phyloP scores from a whole-genome alignment of 106 monocot species.

The Hemerocallis citrina region DNA sequence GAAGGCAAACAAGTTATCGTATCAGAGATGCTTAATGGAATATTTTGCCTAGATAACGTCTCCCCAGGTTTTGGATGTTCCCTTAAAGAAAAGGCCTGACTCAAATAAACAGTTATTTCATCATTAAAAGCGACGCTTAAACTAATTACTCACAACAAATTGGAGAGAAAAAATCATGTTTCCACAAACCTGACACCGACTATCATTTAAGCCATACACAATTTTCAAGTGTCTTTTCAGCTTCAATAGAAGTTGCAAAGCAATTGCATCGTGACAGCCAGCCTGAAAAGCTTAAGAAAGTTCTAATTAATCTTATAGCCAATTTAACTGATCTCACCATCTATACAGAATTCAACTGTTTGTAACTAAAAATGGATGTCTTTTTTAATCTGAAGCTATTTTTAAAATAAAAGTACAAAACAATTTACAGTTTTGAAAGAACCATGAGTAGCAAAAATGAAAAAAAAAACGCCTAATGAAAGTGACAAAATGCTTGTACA shows the following conservation, averaged over 20 bases:
- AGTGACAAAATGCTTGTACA: neutral
- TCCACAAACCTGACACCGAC: slow-evolving; percentile 72
- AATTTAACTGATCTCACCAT: too few species aligned
- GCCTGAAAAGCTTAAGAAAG: slow-evolving; percentile 32
- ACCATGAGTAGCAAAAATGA: too few species aligned
- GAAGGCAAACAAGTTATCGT: slow-evolving; percentile 32
- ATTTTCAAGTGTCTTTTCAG: slow-evolving; percentile 90
- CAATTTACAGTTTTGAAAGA: too few species aligned
- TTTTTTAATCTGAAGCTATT: too few species aligned
- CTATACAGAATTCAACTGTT: too few species aligned
- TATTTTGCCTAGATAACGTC: slow-evolving; percentile 65
- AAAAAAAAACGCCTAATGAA: neutral
- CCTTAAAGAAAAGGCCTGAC: slow-evolving; percentile 87
- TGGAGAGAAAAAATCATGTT: neutral
- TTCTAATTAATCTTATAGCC: too few species aligned
- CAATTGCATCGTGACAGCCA: slow-evolving; percentile 87
- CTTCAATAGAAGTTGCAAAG: slow-evolving; percentile 80
- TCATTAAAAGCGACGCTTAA: neutral
- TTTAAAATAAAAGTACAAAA: too few species aligned
- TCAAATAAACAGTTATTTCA: neutral
- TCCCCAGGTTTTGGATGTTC: slow-evolving; percentile 80
- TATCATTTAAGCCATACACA: slow-evolving; percentile 69
- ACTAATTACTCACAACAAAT: neutral
- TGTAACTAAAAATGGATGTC: too few species aligned
- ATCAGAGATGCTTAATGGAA: slow-evolving; percentile 58